These are phyloP conservation scores for Myriangium duriaei DNA, from an alignment of 2,329 filamentous ascomycete genomes.

Conservation along the genomic window DNA sequence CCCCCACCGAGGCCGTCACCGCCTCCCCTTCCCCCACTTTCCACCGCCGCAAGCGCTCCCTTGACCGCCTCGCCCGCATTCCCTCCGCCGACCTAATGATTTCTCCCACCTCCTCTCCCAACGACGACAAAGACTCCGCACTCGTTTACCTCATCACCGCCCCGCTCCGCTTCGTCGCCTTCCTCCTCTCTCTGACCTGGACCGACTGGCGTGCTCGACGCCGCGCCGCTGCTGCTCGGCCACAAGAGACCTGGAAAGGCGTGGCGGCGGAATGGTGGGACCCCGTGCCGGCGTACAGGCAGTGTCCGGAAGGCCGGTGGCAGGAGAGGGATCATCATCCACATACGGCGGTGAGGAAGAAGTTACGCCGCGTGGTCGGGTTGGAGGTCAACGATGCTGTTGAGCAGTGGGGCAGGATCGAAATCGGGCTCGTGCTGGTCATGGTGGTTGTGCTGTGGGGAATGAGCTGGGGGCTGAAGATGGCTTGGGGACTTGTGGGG, in stretches of 20 bases:
- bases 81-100: neutral
- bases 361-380: slow-evolving; percentile 4
- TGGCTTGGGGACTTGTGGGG: slow-evolving; percentile 4
- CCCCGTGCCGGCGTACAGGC: neutral
- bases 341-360: slow-evolving; percentile 5
- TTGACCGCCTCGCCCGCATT: slow-evolving; percentile 1
- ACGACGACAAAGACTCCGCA: no score
- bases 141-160: neutral
- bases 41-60: neutral
- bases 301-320: neutral
- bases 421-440: neutral
- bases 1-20: neutral
- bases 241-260: neutral
- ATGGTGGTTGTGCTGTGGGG: neutral
- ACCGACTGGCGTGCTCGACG: slow-evolving; percentile 4
- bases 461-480: slow-evolving; percentile 1
- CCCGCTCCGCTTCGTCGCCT: slow-evolving; percentile 5
- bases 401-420: slow-evolving; percentile 2
- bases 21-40: neutral
- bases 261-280: neutral
- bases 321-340: no score
- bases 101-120: neutral
- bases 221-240: no score
- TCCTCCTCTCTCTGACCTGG: slow-evolving; percentile 7
- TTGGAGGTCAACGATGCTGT: slow-evolving; percentile 7